Evolutionary conservation across 2,329 filamentous ascomycete species (phyloP), one percentile per base, ranked within the genome.

Genomic region (Alternaria ventricosa): DNA sequence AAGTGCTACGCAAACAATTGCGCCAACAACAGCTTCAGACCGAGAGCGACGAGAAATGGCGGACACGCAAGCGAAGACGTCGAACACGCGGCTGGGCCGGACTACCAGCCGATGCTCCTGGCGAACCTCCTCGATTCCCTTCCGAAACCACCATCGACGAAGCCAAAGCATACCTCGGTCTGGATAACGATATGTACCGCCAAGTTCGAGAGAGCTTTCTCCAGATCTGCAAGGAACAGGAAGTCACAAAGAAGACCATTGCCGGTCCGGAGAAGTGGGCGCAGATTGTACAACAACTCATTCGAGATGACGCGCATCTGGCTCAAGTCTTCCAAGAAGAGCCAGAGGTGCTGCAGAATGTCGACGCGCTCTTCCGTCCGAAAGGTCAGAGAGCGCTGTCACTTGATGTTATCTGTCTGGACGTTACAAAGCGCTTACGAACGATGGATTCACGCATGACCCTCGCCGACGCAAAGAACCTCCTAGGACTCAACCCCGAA

Each of bases 121-220:
- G 89, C 1, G 88, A 89, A 5, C 87, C 89, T 20, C 89, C 90
- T 13, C 88, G 92, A 22, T 96, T 93, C 67, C 91, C 91, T 1
- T 95, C 92, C 0, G 92, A 96, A 78, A 94, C 91, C 12, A 94
- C 92, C 0, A 87, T 96, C 62, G 90, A 92, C 68, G 91, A 95
- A 79, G 90, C 90, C 73, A 92, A 93, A 74, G 84, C 85, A 12
- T 90, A 89, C 63, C 82, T 96, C 27, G 83, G 82, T 41, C 82
- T 96, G 33, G 87, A 91, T 71, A 87, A 85, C 53, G 78, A 84
- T 1, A 81, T 87, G 45, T 96, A 96, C 76, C 85, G 84, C 30
- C 81, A 87, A 62, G 78, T 93, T 15, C 87, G 92, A 28, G 84
- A 88, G 53, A 86, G 87, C 27, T 96, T 94, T 68, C 87, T 90